Evolutionary conservation across 331 rosid species (phyloP), one percentile per base, ranked within the genome.

Genomic region (Ulmus americana): DNA sequence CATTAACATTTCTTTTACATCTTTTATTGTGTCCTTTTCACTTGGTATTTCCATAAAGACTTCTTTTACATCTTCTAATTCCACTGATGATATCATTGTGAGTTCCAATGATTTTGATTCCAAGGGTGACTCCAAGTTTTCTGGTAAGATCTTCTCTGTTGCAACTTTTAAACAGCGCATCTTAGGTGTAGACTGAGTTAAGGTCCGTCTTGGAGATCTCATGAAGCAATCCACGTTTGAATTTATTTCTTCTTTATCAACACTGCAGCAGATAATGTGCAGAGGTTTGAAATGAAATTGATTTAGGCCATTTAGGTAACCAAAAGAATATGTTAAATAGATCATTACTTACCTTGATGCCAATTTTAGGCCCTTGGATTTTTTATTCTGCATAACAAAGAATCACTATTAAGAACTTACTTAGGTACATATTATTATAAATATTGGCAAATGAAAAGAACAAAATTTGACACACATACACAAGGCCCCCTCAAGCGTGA

Each of bases 301-400:
- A 49, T 60, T 61, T 22, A 54, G 57, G 14, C 44, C 39, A 38
- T 4, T 51, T 35, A 42, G 47, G 35, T 22, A 45, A 76, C 64
- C 44, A 65, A 47, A 61, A 54, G 52, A 16, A 68, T 60, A 67
- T 46, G 71, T 55, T 41, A 62, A 53, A n/a, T 28, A 47, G 61
- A 72, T 61, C 47, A 67, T 48, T 72, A 84, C 95, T 87, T 84
- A 84, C 95, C 58, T 68, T 57, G 63, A 56, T 66, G 65, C 64
- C 69, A 70, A 76, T 64, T 70, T 72, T 60, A 71, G 81, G 62
- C 70, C 47, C 55, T 73, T 62, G 58, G 64, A 50, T 65, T 47
- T 73, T 56, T 67, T 63, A 72, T 68, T 64, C 95, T 84, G 90
- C 73, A 71, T 43, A 63, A 78, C 65, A 82, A 67, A 50, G 18